Base-by-base conservation (phyloP, 345 rosid genomes). In the Passiflora organensis region DNA sequence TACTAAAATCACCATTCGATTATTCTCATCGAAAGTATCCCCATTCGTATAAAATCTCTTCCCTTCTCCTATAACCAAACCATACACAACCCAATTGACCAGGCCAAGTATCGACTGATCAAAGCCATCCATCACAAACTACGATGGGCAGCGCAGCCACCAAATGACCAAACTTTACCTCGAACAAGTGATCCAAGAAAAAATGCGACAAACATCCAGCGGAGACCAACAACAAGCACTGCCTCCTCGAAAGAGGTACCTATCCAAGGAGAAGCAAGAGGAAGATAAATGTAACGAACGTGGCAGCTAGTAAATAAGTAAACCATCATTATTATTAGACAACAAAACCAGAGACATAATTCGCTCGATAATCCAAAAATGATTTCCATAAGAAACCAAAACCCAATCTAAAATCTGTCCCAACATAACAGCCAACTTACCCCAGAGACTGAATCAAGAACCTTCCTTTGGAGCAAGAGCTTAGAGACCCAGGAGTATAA, bases 201-300 rank as follows among this genome's bases (percentile, higher is more conserved):
- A 84, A 84, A 63, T 84, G 91, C 32, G 91, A 84, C 13, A 84
- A 59, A 15, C 84, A 79, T 18, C 86, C 91, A 1, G 87, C 87
- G 13, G 71, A 53, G 50, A 81, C 49, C 66, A 84, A 46, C 42
- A 71, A 62, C 10, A 81, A 64, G 64, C 87, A 81, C 48, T 81
- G 91, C 76, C 41, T 66, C 68, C 73, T 77, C 14, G 80, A 56
- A 51, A 84, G 87, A 0, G 91, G 68, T n/a, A 60, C 65, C 91
- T 84, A 28, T 70, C 59, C 55, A 4, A 9, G 51, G 12, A 58
- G 20, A 53, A 32, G 6, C 0, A 48, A 47, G 43, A 19, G 49
- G 38, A 53, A 10, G 18, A 37, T 48, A 25, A 32, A 10, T 6
- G n/a, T n/a, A n/a, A n/a, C n/a, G n/a, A n/a, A n/a, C 24, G 11